Percentiles rank a stretch among this genome's conserved stretches.
phyloP scores from a whole-genome alignment of 768 basidiomycete genomes.

The Leucocoprinus sp. region DNA sequence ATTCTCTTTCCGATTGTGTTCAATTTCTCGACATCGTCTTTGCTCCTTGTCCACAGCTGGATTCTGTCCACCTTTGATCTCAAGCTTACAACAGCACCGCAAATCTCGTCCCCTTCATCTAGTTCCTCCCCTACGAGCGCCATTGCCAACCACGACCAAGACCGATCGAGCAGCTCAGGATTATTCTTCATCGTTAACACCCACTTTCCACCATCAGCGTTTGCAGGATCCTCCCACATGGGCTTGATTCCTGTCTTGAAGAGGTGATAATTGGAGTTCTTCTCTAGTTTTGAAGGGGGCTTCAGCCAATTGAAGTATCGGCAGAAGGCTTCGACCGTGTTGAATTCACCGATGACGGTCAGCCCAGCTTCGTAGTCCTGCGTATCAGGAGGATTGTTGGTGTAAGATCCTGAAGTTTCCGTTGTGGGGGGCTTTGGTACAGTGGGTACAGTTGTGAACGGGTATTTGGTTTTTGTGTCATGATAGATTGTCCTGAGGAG shows the following conservation, averaged over 20 bases:
- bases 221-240: slow-evolving; percentile 96
- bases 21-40: slow-evolving; percentile 78
- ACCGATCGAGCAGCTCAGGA: slow-evolving; percentile 69
- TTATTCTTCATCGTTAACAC: slow-evolving; percentile 88
- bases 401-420: slow-evolving; percentile 5
- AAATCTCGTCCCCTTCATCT: slow-evolving; percentile 66
- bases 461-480: slow-evolving; percentile 72
- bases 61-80: slow-evolving; percentile 84
- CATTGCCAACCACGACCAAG: slow-evolving; percentile 89
- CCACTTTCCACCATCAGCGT: slow-evolving; percentile 92
- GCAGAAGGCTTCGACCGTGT: slow-evolving; percentile 86
- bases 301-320: slow-evolving; percentile 94
- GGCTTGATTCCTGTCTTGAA: slow-evolving; percentile 94
- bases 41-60: slow-evolving; percentile 83
- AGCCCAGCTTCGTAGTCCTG: slow-evolving; percentile 79
- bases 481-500: slow-evolving; percentile 76
- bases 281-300: slow-evolving; percentile 80
- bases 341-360: slow-evolving; percentile 81
- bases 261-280: slow-evolving; percentile 90
- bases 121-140: slow-evolving; percentile 83
- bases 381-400: slow-evolving; percentile 46
- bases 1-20: slow-evolving; percentile 81
- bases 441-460: slow-evolving; percentile 42
- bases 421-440: slow-evolving; percentile 23
- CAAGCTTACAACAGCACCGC: slow-evolving; percentile 81